Evolutionary conservation across 2,329 filamentous ascomycete species (phyloP).

Genomic region (Cadophora sp.): DNA sequence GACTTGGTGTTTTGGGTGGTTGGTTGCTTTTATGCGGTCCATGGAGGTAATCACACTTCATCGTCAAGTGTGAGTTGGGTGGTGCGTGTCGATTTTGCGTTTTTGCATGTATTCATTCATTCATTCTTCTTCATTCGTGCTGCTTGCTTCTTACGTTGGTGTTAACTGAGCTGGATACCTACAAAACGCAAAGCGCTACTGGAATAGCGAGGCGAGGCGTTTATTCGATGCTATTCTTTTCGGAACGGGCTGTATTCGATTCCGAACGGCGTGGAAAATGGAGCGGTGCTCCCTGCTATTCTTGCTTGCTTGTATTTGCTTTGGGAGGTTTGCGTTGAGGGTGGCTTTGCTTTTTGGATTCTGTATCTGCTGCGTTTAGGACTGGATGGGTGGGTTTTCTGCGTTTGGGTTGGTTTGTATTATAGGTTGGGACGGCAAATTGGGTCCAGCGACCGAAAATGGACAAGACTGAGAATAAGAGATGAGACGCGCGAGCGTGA

Average conservation of each 20-base stretch:
- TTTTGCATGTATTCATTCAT: background rate
- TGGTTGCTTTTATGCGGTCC: background rate
- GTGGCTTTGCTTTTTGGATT: background rate
- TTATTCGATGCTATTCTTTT: background rate
- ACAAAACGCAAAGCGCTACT: background rate
- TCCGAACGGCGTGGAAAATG: background rate
- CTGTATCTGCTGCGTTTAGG: no score
- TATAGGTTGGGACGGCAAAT: background rate
- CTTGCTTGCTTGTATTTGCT: background rate
- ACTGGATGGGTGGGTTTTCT: background rate
- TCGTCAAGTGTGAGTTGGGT: background rate
- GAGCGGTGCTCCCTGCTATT: background rate
- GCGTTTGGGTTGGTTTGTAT: conserved; percentile 5
- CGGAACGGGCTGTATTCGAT: background rate
- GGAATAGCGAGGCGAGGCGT: background rate
- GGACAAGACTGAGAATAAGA: background rate
- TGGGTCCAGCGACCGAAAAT: background rate
- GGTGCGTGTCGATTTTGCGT: background rate
- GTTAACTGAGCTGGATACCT: no score
- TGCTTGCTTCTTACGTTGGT: background rate
- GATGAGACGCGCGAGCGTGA: conserved; percentile 4
- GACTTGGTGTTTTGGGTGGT: background rate
- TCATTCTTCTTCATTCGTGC: background rate
- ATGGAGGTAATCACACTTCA: background rate
- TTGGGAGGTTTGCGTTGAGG: background rate